phyloP scores from a whole-genome alignment of 2,329 filamentous ascomycete species.

The Aspergillus sp. region DNA sequence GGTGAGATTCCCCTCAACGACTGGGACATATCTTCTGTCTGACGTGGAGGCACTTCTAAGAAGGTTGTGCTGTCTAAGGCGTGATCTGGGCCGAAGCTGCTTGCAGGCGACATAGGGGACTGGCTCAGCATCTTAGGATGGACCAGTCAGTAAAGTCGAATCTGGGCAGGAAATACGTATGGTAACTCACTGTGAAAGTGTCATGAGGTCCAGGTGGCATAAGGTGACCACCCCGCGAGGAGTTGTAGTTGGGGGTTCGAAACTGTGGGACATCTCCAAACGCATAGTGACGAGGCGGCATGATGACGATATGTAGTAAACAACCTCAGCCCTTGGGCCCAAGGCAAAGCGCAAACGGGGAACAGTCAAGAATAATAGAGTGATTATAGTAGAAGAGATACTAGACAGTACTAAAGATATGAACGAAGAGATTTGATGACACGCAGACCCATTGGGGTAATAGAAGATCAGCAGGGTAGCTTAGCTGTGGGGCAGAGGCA shows the following conservation, averaged over 20 bases:
- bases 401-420: background rate
- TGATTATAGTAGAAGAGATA: background rate
- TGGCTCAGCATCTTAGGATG: background rate
- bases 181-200: background rate
- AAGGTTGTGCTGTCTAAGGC: background rate
- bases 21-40: background rate
- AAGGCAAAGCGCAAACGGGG: background rate
- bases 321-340: background rate
- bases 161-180: background rate
- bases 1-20: background rate
- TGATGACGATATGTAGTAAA: background rate
- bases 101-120: conserved; percentile 1
- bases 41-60: background rate
- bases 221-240: background rate
- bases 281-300: background rate
- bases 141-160: background rate
- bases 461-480: background rate
- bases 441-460: no score
- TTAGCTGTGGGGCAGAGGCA: background rate
- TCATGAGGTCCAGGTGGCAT: background rate
- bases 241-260: background rate
- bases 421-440: background rate
- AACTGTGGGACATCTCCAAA: background rate
- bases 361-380: background rate
- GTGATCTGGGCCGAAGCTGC: conserved; percentile 1